Conservation (phyloP, 176 grass and related monocot genomes). For the Chloris gayana region DNA sequence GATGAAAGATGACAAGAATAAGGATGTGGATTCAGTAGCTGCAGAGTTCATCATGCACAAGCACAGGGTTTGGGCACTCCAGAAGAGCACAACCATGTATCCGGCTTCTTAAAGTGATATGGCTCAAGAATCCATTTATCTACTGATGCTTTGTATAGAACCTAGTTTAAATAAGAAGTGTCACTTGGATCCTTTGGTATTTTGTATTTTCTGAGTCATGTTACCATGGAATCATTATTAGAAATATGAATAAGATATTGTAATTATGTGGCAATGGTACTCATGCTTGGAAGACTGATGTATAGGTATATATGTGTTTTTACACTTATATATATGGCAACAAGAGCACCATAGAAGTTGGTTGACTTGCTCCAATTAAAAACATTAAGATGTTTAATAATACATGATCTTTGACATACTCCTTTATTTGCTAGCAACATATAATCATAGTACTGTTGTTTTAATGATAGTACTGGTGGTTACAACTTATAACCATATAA, state of each 20-base stretch:
- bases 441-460: neutral
- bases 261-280: neutral
- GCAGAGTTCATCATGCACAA: conserved; percentile 65
- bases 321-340: neutral
- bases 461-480: neutral
- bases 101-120: conserved; percentile 7
- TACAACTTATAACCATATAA: neutral
- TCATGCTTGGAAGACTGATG: conserved; percentile 17
- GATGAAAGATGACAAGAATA: conserved; percentile 41
- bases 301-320: conserved; percentile 24
- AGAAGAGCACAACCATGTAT: conserved; percentile 76
- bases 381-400: neutral
- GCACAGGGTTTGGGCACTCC: conserved; percentile 52
- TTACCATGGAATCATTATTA: conserved; percentile 18
- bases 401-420: neutral
- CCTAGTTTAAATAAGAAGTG: conserved; percentile 43
- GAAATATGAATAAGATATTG: conserved; percentile 35
- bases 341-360: neutral
- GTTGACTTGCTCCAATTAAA: neutral
- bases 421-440: neutral
- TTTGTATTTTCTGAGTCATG: conserved; percentile 12
- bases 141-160: conserved; percentile 24
- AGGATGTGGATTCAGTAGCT: conserved; percentile 60
- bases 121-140: conserved; percentile 14
- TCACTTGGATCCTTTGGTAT: conserved; percentile 22